Base-by-base conservation (phyloP, 768 basidiomycete genomes). In the Phylloporus scabripes region DNA sequence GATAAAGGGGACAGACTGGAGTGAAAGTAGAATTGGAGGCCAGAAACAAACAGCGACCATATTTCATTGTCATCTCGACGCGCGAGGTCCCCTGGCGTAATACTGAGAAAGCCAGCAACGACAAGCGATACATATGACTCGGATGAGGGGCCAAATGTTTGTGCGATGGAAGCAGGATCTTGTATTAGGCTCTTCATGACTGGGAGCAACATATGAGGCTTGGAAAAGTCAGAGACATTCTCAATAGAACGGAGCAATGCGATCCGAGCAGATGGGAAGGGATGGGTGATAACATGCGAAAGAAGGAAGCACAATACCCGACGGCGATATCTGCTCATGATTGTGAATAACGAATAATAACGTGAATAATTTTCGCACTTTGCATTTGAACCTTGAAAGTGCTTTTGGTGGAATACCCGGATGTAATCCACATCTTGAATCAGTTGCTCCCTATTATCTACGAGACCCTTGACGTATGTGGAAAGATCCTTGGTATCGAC, bases 241-340 rank as follows among this genome's bases (percentile, higher is more conserved):
- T 67, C 60, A 9, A 81, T 48, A 29, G 71, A 67, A 5, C 55
- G 67, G 15, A 97, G 72, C 0, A 97, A 66, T 10, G 69, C 60
- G 10, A 79, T 60, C 51, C 82, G 80, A 15, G 78, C 74, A 1
- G 58, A 50, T 2, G 77, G 65, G 3, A 78, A 60, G 2, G 72
- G 66, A 54, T 86, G 77, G 4, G 80, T 76, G 41, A 76, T 74
- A 54, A 86, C 73, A 62, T 97, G 94, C 1, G 93, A 93, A 6
- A 89, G 69, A 0, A 96, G 65, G 64, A 78, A 92, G 60, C 85
- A 90, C 36, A 89, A 60, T 37, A 93, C 70, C 11, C 82, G 78
- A 52, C 78, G 77, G 60, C 81, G 88, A 65, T 83, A 82, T 47
- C 90, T 91, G 34, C 6, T 49, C 23, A 49, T 24, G 21, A 20